Base-by-base conservation (phyloP, 2,329 filamentous ascomycete genomes). In the Alternaria conjuncta region DNA sequence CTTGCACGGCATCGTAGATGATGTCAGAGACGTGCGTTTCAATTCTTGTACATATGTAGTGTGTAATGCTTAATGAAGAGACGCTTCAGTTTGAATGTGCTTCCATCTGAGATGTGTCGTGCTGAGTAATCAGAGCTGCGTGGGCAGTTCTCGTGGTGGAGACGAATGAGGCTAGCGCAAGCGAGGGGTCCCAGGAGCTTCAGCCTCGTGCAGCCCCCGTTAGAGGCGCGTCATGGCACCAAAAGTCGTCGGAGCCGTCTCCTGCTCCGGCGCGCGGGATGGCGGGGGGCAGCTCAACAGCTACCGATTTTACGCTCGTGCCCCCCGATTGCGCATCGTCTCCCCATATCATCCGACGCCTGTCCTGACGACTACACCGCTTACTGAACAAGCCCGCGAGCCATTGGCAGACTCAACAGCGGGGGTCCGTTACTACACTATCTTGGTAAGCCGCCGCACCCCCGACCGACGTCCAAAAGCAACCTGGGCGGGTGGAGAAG, bases 401-500 rank as follows among this genome's bases (percentile, higher is more conserved):
- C 66, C 51, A 57, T 61, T 63, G 60, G 67, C 55, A 63, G 47
- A 57, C 32, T 32, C 46, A n/a, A 25, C 28, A 32, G 60, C 60
- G 62, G 62, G 60, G 53, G 50, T 54, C 59, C 53, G 47, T 63
- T 64, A 68, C 64, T 63, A 66, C 51, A 66, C 55, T 66, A 44
- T 54, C 65, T 66, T 64, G 41, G 67, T 70, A 70, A 70, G 67
- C 65, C 44, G 51, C 26, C 23, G 20, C 49, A 47, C 55, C 60
- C 44, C 55, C 57, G 53, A 55, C 44, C 20, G 20, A 43, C 41
- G 23, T 50, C 63, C 61, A 71, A 70, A 69, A 71, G 63, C 45
- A 69, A 72, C 54, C 60, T 61, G 46, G 59, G 55, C 61, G 64
- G 51, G 60, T 65, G 45, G 64, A 65, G 53, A 68, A 61, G 63